These are phyloP conservation scores for Adansonia madagascariensis DNA, from an alignment of 441 rosid species.

Conservation along the genomic window DNA sequence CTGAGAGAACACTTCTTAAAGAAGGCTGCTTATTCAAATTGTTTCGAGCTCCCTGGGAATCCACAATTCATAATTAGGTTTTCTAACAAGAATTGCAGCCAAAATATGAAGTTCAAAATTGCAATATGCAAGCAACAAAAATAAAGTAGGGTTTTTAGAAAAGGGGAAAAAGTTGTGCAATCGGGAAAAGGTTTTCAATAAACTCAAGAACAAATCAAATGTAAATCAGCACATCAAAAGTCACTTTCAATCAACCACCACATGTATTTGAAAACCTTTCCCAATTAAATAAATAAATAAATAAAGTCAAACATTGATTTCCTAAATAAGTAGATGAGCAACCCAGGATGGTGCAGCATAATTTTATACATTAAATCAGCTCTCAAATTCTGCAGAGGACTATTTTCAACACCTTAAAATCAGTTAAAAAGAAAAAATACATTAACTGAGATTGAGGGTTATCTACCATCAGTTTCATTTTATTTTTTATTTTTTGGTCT, in stretches of 20 bases:
- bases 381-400: constrained; percentile 1
- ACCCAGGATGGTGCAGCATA: neutral
- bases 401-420: constrained; percentile 9
- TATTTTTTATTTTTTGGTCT: neutral
- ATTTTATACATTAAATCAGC: constrained; percentile 2
- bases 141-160: neutral
- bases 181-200: neutral
- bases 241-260: constrained; percentile 16
- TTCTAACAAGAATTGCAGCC: constrained; percentile 21
- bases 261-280: neutral
- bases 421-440: neutral
- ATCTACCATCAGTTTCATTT: neutral
- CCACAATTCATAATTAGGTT: constrained; percentile 38
- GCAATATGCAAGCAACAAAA: constrained; percentile 4
- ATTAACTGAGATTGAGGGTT: neutral
- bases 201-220: neutral
- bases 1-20: constrained; percentile 92
- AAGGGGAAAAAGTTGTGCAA: neutral
- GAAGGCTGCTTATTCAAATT: constrained; percentile 76
- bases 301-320: neutral
- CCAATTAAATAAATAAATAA: neutral
- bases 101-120: constrained; percentile 24
- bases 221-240: neutral
- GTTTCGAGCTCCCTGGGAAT: constrained; percentile 64
- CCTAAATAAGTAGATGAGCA: neutral